phyloP scores from a whole-genome alignment of 352 stramenopile species.

The Phytophthora europaea region DNA sequence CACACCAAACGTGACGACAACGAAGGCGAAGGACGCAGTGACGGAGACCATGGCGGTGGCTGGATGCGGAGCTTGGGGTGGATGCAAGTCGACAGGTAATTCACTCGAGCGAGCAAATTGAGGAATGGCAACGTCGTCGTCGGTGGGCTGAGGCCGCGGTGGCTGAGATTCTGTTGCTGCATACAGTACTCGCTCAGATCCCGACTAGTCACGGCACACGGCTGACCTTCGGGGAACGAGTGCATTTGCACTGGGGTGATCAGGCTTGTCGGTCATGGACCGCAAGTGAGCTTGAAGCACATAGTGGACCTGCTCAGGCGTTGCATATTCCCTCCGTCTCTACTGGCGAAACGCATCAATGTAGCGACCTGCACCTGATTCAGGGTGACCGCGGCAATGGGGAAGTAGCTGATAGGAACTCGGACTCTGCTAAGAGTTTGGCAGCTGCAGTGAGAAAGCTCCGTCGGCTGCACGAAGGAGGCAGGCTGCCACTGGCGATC shows the following conservation, averaged over 20 bases:
- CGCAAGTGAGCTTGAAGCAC: slow-evolving; percentile 21
- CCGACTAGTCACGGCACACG: slow-evolving; percentile 3
- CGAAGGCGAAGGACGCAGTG: slow-evolving; percentile 12
- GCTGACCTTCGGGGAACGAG: slow-evolving; percentile 10
- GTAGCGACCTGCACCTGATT: not conserved
- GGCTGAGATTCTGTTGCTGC: not conserved
- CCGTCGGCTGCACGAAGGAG: not conserved
- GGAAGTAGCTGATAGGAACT: not conserved
- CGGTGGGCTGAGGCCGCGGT: not conserved
- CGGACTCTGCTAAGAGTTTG: not conserved
- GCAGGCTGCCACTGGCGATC: no score
- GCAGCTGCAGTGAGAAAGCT: not conserved
- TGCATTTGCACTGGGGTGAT: not conserved
- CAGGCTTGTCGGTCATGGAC: not conserved
- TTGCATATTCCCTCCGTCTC: slow-evolving; percentile 20
- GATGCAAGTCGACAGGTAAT: slow-evolving; percentile 11
- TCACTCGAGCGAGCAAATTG: slow-evolving; percentile 32
- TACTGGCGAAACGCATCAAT: slow-evolving; percentile 9
- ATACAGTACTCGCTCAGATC: not conserved
- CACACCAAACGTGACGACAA: slow-evolving; percentile 15
- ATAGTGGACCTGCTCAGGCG: slow-evolving; percentile 17
- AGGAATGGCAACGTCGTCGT: slow-evolving; percentile 7
- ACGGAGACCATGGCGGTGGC: slow-evolving; percentile 24
- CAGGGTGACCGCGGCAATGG: not conserved
- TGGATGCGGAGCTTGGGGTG: not conserved